Conservation (phyloP, 2,329 filamentous ascomycete species). For the Ascochyta pisi region DNA sequence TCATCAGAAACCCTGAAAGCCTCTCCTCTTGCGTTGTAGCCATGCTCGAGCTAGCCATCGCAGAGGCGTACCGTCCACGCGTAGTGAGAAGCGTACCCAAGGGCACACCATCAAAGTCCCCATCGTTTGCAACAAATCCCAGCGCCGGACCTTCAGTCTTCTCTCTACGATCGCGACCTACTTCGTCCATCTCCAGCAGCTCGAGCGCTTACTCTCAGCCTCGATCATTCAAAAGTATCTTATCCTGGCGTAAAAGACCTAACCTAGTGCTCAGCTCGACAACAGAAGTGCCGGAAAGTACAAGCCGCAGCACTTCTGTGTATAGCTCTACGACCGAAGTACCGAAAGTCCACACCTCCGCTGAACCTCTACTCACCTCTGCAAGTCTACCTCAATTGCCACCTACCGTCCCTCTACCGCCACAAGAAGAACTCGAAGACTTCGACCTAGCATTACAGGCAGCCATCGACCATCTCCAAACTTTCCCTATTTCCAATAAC, state of each 20-base stretch:
- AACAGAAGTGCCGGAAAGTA: not conserved
- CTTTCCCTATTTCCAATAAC: conserved; percentile 57
- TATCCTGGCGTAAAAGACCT: not conserved
- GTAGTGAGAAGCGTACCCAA: not conserved
- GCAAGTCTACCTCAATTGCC: not conserved
- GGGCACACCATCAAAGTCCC: not conserved
- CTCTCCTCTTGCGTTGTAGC: not conserved
- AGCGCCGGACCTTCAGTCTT: not conserved
- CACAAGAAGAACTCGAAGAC: conserved; percentile 11
- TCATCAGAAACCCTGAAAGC: not conserved
- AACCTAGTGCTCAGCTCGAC: not conserved
- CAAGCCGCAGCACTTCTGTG: not conserved
- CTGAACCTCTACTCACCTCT: not conserved
- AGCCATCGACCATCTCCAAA: conserved; percentile 16
- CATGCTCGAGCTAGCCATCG: conserved; percentile 14
- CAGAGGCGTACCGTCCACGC: conserved; percentile 11
- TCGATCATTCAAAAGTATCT: not conserved
- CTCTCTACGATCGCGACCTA: not conserved
- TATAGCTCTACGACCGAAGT: not conserved
- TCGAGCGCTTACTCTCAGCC: not conserved
- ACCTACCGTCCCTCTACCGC: not conserved
- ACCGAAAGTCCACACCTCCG: not conserved
- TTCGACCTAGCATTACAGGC: conserved; percentile 11
- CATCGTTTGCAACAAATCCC: conserved; percentile 3
- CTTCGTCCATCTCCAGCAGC: not conserved